These are phyloP conservation scores for Termitomyces sp. DNA, from an alignment of 768 basidiomycete species.

Conservation along the genomic window DNA sequence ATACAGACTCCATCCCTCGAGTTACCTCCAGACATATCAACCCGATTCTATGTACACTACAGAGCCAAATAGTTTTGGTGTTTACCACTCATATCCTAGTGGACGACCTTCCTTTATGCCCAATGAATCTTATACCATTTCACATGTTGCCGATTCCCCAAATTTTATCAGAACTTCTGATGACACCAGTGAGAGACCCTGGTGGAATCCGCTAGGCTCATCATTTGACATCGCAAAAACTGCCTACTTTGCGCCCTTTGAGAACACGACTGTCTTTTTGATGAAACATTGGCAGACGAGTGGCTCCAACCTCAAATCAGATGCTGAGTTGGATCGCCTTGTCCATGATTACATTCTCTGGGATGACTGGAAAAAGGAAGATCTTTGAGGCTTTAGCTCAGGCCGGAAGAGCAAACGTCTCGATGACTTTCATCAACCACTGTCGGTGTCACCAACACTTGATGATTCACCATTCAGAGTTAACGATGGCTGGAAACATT, in stretches of 20 bases:
- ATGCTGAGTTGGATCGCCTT: conserved; percentile 20
- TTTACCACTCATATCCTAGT: conserved; percentile 5
- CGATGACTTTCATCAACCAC: conserved; percentile 7
- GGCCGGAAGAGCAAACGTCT: conserved; percentile 16
- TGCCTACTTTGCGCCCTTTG: conserved; percentile 17
- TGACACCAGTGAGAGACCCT: neutral
- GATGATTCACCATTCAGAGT: neutral
- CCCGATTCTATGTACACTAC: neutral
- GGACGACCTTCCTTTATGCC: conserved; percentile 8
- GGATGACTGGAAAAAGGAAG: conserved; percentile 21
- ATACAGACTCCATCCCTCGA: neutral
- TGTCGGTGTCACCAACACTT: neutral
- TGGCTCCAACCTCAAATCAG: conserved; percentile 19
- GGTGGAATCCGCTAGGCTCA: neutral
- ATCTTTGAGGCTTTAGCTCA: conserved; percentile 22
- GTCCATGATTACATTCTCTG: conserved; percentile 25
- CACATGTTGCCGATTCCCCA: neutral
- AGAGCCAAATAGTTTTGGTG: conserved; percentile 1
- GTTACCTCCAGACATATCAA: too few species aligned
- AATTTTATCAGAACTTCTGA: neutral
- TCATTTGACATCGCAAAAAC: neutral
- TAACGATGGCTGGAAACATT: conserved; percentile 22
- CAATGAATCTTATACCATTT: conserved; percentile 5
- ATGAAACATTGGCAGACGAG: conserved; percentile 26
- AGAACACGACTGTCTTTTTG: conserved; percentile 19